Percentiles rank a stretch among this genome's conserved stretches.
phyloP scores from a whole-genome alignment of 257 asterid genomes.

The Lithospermum erythrorhizon region DNA sequence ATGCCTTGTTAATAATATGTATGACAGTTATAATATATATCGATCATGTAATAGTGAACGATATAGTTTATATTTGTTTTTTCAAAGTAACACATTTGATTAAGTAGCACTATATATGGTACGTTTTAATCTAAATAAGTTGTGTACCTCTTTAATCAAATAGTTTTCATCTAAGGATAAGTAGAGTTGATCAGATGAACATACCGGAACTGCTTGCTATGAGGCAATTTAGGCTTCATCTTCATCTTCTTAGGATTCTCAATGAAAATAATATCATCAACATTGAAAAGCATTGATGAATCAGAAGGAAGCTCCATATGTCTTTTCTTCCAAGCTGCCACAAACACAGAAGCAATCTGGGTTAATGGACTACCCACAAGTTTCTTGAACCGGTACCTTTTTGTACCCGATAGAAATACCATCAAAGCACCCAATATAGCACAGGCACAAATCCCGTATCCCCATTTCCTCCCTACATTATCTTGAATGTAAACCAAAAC shows the following conservation, averaged over 20 bases:
- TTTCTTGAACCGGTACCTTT: conserved; percentile 63
- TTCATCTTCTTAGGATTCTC: conserved; percentile 28
- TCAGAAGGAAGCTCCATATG: conserved; percentile 45
- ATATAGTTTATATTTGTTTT: too few species aligned
- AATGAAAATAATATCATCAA: conserved; percentile 24
- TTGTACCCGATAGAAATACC: conserved; percentile 50
- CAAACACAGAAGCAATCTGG: conserved; percentile 54
- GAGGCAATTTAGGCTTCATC: conserved; percentile 51
- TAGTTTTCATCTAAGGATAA: too few species aligned
- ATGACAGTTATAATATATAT: too few species aligned
- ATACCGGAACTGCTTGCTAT: conserved; percentile 71
- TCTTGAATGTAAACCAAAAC: conserved; percentile 76
- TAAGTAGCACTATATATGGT: too few species aligned
- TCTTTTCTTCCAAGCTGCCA: conserved; percentile 61
- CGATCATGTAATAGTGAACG: too few species aligned
- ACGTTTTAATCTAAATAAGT: too few species aligned
- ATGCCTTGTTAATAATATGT: too few species aligned
- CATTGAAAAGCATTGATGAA: conserved; percentile 29
- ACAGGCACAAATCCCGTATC: conserved; percentile 77
- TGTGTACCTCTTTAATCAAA: too few species aligned
- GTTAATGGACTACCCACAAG: conserved; percentile 73
- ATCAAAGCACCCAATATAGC: conserved; percentile 43
- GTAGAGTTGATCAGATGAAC: conserved; percentile 2
- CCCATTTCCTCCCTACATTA: conserved; percentile 64
- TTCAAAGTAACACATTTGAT: too few species aligned